phyloP scores from a whole-genome alignment of 75 land plant genomes.

The Picea sitchensis region DNA sequence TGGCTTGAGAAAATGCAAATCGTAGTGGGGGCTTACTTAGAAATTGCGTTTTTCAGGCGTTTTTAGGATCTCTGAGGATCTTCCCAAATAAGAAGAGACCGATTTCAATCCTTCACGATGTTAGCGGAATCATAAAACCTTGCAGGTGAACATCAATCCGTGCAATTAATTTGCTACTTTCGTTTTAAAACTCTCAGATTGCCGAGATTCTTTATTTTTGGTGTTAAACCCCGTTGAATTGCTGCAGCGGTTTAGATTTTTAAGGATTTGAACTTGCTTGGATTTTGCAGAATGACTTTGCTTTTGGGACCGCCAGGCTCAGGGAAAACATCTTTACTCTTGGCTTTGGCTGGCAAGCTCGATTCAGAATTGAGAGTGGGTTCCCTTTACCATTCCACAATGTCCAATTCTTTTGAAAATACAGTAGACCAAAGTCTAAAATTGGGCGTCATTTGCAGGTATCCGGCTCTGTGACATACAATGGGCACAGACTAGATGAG shows the following conservation, averaged over 20 bases:
- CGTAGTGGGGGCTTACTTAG: no score
- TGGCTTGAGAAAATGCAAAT: no score
- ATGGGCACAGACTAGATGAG: constrained; percentile 72
- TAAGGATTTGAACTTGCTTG: no score
- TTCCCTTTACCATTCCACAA: no score
- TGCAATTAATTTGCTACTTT: not conserved
- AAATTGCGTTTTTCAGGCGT: constrained; percentile 15
- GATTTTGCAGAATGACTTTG: constrained; percentile 37
- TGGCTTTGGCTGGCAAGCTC: constrained; percentile 34
- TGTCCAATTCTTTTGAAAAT: no score
- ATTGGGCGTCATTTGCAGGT: no score
- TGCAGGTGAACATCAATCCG: not conserved
- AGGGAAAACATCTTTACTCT: constrained; percentile 25
- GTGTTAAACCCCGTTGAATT: no score
- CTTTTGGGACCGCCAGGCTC: constrained; percentile 36
- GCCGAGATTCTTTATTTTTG: no score
- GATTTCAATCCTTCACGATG: constrained; percentile 52
- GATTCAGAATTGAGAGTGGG: constrained; percentile 19
- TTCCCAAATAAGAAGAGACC: constrained; percentile 44
- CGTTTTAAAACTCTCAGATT: no score
- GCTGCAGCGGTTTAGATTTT: no score
- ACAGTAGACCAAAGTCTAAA: no score
- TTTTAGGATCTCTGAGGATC: constrained; percentile 15
- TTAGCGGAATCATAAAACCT: constrained; percentile 34
- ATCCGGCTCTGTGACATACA: constrained; percentile 68